Evolutionary conservation across 2,329 filamentous ascomycete species (phyloP), one percentile per base, ranked within the genome.

Genomic region (Neopestalotiopsis clavispora): DNA sequence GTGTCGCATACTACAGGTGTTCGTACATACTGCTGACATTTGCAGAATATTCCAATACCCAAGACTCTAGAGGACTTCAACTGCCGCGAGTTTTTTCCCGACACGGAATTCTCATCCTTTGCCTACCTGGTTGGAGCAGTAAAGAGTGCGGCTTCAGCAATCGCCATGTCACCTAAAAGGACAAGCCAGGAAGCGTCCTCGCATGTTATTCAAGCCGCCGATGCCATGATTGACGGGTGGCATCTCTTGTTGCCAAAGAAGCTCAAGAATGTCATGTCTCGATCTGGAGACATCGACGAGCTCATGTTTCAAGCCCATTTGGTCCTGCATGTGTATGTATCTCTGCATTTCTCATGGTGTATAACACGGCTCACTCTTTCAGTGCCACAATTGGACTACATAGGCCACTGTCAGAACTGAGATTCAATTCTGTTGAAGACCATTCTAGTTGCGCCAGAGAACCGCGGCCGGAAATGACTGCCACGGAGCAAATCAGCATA

Each of bases 81-180:
- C 68, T 83, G 83, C 17, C 83, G 90, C 34, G 85, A 90, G 42
- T 91, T 92, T 69, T 91, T 92, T 69, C 82, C 86, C 14, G 85
- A 89, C 10, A 80, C 7, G 78, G 83, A 82, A 1, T 93, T 90
- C 75, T 91, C 90, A 0, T 92, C 90, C 0, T 91, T 88, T 73
- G 85, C 88, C 32, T 92, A 92, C 73, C 85, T 90, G 2, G 88
- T 93, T 60, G 90, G 92, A 69, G 88, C 90, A 0, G 82, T 89
- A 6, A 84, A 89, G 1, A 74, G 73, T 59, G 71, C 73, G 7
- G 72, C 74, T 0, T 65, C 69, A 20, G 75, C 74, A 1, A 78
- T 82, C 58, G 73, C 74, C 0, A 71, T 72, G 1, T 71, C 72
- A 0, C 74, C 77, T 1, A 71, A 73, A 10, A 45, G 69, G 2